phyloP scores from a whole-genome alignment of 768 basidiomycete species.

The Phlebiopsis flavidoalba region DNA sequence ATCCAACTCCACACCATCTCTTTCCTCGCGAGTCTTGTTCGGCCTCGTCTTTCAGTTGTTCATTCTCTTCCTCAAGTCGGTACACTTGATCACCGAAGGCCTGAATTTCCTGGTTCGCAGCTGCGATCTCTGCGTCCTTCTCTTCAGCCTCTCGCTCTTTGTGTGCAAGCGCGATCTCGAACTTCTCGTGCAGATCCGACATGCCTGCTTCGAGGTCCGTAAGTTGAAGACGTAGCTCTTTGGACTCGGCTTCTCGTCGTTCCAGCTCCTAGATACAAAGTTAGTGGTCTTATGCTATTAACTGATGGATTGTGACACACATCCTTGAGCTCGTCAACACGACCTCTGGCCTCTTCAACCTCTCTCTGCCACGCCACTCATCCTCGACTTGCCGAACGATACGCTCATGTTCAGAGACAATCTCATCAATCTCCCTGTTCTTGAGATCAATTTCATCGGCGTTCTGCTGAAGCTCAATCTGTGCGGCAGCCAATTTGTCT shows the following conservation, averaged over 20 bases:
- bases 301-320: slow-evolving; percentile 35
- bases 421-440: slow-evolving; percentile 70
- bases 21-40: slow-evolving; percentile 68
- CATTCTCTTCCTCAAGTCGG: slow-evolving; percentile 82
- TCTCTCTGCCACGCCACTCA: slow-evolving; percentile 89
- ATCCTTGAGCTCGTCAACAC: slow-evolving; percentile 76
- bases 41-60: slow-evolving; percentile 67
- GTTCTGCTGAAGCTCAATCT: slow-evolving; percentile 81
- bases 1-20: slow-evolving; percentile 64
- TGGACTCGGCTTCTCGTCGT: slow-evolving; percentile 76
- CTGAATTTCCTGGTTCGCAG: slow-evolving; percentile 72
- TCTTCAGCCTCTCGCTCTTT: slow-evolving; percentile 74
- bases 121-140: slow-evolving; percentile 74
- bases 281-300: neutral
- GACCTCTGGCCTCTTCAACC: slow-evolving; percentile 72
- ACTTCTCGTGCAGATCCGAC: slow-evolving; percentile 65
- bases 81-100: slow-evolving; percentile 75
- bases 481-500: slow-evolving; percentile 73
- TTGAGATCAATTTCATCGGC: slow-evolving; percentile 85
- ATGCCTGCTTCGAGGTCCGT: slow-evolving; percentile 72
- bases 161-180: slow-evolving; percentile 69
- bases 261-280: slow-evolving; percentile 53
- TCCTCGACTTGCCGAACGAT: slow-evolving; percentile 72
- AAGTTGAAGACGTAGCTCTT: slow-evolving; percentile 67
- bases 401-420: slow-evolving; percentile 67